Evolutionary conservation across 2,329 filamentous ascomycete species (phyloP).

Genomic region (Penicillium sp.): DNA sequence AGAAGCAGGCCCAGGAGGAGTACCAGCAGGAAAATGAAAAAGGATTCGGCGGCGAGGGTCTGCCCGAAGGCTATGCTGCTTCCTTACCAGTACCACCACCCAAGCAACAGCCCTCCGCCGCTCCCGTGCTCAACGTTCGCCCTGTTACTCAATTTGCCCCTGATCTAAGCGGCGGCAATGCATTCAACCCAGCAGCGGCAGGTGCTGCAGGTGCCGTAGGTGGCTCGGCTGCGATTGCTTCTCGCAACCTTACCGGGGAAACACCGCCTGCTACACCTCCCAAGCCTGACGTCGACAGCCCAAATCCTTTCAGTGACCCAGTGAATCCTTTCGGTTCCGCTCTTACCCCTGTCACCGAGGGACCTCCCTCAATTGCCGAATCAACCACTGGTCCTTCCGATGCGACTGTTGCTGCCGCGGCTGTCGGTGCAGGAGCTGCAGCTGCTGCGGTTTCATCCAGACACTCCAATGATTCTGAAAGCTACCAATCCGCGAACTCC

Average conservation of each 20-base stretch:
- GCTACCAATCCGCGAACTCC: slow-evolving; percentile 24
- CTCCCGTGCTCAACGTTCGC: slow-evolving; percentile 81
- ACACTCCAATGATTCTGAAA: slow-evolving; percentile 21
- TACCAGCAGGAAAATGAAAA: slow-evolving; percentile 66
- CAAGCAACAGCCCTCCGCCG: slow-evolving; percentile 49
- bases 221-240: slow-evolving; percentile 24
- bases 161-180: slow-evolving; percentile 51
- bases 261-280: slow-evolving; percentile 38
- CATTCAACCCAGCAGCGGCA: slow-evolving; percentile 11
- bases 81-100: slow-evolving; percentile 36
- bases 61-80: slow-evolving; percentile 31
- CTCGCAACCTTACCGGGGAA: slow-evolving; percentile 38
- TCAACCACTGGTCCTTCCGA: slow-evolving; percentile 30
- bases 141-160: slow-evolving; percentile 83
- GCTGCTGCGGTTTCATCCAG: slow-evolving; percentile 39
- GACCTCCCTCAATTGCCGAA: slow-evolving; percentile 24
- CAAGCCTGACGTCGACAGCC: slow-evolving; percentile 43
- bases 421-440: slow-evolving; percentile 43
- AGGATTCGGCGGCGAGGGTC: slow-evolving; percentile 34
- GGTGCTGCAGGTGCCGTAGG: slow-evolving; percentile 25
- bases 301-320: slow-evolving; percentile 54
- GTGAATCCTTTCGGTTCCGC: slow-evolving; percentile 70
- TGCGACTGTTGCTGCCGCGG: slow-evolving; percentile 36
- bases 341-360: slow-evolving; percentile 2
- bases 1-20: slow-evolving; percentile 53